Conservation (phyloP, 768 basidiomycete genomes). For the Dacryopinax primogenitus region DNA sequence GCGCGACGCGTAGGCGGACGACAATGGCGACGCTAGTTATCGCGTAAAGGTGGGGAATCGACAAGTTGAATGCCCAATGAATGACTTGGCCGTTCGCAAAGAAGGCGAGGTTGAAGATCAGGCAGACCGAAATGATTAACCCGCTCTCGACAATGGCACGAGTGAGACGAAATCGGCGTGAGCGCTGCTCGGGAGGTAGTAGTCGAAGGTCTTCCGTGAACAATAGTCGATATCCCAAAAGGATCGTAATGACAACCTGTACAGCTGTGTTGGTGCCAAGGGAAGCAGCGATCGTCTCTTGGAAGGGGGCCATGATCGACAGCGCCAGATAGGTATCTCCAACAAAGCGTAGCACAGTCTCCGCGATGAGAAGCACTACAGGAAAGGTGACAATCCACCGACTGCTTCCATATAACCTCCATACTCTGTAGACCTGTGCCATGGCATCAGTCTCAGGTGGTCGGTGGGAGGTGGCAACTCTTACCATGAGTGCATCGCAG, state of each 20-base stretch:
- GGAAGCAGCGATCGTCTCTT: neutral
- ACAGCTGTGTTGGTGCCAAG: neutral
- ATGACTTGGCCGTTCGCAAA: neutral
- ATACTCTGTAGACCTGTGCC: neutral
- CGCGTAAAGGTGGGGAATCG: neutral
- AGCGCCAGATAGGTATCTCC: neutral
- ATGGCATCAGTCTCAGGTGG: neutral
- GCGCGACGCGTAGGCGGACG: neutral
- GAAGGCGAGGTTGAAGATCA: neutral
- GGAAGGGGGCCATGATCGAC: neutral
- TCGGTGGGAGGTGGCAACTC: neutral
- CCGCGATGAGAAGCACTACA: neutral
- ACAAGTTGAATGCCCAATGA: neutral
- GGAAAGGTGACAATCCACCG: neutral
- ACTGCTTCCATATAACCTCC: neutral
- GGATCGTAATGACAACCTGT: neutral
- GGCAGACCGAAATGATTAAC: neutral
- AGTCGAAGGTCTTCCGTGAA: neutral
- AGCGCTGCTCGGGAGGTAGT: neutral
- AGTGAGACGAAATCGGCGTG: neutral
- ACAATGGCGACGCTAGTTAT: neutral
- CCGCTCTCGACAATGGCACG: neutral
- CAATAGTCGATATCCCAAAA: neutral
- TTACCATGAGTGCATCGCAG: constrained; percentile 3
- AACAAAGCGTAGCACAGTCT: neutral